A percentile compares a stretch with the other conserved stretches of the same genome.
Evolutionary conservation across 2,329 filamentous ascomycete genomes (phyloP).

Genomic region (Dactylellina cionopaga): DNA sequence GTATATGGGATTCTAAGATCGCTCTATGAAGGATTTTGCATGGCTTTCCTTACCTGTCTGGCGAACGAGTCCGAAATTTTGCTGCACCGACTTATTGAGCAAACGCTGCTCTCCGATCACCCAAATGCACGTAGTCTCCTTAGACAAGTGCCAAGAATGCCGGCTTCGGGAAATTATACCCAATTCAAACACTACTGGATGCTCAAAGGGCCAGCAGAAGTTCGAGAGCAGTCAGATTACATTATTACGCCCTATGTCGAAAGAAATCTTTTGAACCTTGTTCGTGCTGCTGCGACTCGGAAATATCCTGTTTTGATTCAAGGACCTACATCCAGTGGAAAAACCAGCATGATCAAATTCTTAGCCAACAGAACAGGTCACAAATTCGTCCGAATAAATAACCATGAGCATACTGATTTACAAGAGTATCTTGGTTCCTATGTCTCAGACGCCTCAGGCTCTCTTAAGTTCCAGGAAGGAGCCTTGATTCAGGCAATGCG

Average conservation of each 20-base stretch:
- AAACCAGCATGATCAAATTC: constrained; percentile 99
- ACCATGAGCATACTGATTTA: constrained; percentile 97
- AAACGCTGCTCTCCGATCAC: constrained; percentile 30
- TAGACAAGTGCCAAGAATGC: constrained; percentile 79
- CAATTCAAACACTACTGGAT: constrained; percentile 93
- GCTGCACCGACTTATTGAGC: constrained; percentile 79
- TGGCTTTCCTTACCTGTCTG: constrained; percentile 94
- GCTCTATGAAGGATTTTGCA: constrained; percentile 93
- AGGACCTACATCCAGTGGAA: constrained; percentile 94
- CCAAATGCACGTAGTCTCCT: constrained; percentile 76
- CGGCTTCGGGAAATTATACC: constrained; percentile 82
- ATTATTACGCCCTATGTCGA: constrained; percentile 97
- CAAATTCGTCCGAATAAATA: constrained; percentile 98
- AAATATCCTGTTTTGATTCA: constrained; percentile 95
- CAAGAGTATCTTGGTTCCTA: constrained; percentile 98
- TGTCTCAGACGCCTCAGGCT: constrained; percentile 83
- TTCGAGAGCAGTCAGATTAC: constrained; percentile 83
- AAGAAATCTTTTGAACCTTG: constrained; percentile 91
- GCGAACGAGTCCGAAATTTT: constrained; percentile 82
- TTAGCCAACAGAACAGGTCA: constrained; percentile 96
- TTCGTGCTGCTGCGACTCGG: constrained; percentile 89
- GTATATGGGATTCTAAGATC: constrained; percentile 86
- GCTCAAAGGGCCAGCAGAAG: constrained; percentile 74
- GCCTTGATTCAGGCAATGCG: constrained; percentile 90
- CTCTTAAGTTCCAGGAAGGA: constrained; percentile 89